Conservation (phyloP, 441 rosid genomes). For the Brassica balearica region DNA sequence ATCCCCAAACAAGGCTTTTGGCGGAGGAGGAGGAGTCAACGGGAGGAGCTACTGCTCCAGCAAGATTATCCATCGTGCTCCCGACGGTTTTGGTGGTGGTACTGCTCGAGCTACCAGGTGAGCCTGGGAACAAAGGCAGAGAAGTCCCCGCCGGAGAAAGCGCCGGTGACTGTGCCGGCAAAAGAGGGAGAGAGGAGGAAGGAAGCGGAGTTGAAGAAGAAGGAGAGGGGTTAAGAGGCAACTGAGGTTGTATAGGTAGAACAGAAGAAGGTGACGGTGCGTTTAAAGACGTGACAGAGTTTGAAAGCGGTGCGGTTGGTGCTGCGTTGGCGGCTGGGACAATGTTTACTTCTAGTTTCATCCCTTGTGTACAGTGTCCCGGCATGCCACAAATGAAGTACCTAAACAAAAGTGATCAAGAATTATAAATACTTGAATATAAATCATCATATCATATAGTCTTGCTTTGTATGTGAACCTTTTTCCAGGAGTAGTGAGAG, state of each 20-base stretch:
- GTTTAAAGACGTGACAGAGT: constrained; percentile 29
- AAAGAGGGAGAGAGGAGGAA: constrained; percentile 42
- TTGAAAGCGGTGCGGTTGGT: constrained; percentile 37
- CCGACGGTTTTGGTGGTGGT: constrained; percentile 41
- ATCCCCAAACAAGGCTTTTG: constrained; percentile 31
- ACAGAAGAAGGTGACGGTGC: constrained; percentile 42
- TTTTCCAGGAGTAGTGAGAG: background rate
- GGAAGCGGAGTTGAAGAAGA: constrained; percentile 39
- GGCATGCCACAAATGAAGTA: constrained; percentile 47
- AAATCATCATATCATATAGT: background rate
- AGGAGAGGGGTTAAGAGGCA: constrained; percentile 36
- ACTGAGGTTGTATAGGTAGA: constrained; percentile 34
- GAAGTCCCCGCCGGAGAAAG: constrained; percentile 33
- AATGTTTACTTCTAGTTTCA: constrained; percentile 68
- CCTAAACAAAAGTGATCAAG: background rate
- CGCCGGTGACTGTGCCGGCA: constrained; percentile 26
- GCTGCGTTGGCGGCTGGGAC: constrained; percentile 46
- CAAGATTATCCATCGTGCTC: constrained; percentile 25
- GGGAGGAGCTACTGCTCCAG: constrained; percentile 7
- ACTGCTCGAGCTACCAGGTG: constrained; percentile 34
- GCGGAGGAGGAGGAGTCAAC: constrained; percentile 28
- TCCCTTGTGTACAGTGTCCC: constrained; percentile 74
- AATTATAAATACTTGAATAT: too few species aligned
- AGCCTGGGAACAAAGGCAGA: constrained; percentile 40
- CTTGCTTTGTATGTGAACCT: background rate